Base-by-base conservation (phyloP, 2,329 filamentous ascomycete species). In the Calonectria pseudoturangicola region DNA sequence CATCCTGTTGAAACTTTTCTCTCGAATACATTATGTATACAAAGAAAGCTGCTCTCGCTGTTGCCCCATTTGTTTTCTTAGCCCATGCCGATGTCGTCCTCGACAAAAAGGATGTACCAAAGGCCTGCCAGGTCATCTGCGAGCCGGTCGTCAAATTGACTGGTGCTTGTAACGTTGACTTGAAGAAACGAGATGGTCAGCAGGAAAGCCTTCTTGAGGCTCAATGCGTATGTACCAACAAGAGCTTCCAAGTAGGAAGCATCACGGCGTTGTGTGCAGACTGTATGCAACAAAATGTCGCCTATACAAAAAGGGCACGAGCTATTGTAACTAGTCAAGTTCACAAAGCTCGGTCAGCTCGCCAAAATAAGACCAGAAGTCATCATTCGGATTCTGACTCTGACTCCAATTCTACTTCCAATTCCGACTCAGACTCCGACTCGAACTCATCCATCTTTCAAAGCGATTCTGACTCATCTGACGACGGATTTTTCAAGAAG, bases 211-310 rank as follows among this genome's bases (percentile, higher is more conserved):
- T 80, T n/a, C 83, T 85, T 66, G 80, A 83, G 79, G 78, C 76
- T 16, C 83, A 86, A 73, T 86, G 85, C 73, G 74, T 86, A 65
- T 85, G 85, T 80, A 83, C 83, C 75, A 85, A 87, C 79, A 73
- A 79, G 66, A 84, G 83, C 76, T 84, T 87, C 78, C 76, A 86
- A 77, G 85, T 86, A 63, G 74, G 63, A 33, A 71, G 74, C n/a
- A 74, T 85, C 63, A 81, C 84, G 21, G 82, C 78, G 4, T 79
- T 85, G 28, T 86, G 85, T 72, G 79, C 81, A 63, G 81, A 80
- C 68, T 86, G 85, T 72, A 82, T 86, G 74, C 76, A 77, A 41
- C 81, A 85, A 79, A 83, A 82, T 66, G 71, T 70, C 39, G 39
- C 6, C 4, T 12, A 12, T 16, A 41, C 39, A 12, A 41, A 41